Percentiles rank a stretch among this genome's conserved stretches.
Conservation (phyloP, 371 early-diverging fungal genomes). For the Apophysomyces sp. region DNA sequence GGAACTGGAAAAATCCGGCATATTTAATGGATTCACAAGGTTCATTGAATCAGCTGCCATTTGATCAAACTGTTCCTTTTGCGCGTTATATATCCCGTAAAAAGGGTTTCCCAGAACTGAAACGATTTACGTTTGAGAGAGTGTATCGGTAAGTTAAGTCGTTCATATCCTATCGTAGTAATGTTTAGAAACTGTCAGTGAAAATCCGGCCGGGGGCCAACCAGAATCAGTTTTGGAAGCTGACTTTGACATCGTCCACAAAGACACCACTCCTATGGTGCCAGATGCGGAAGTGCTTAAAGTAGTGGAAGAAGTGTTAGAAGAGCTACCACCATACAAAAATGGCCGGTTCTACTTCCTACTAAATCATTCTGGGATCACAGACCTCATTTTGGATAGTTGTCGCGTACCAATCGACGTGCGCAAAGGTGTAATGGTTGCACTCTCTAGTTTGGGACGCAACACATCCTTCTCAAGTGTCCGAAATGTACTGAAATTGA, state of each 20-base stretch:
- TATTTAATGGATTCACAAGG: constrained; percentile 83
- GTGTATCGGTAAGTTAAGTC: constrained; percentile 65
- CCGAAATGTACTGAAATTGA: constrained; percentile 58
- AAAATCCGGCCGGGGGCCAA: constrained; percentile 76
- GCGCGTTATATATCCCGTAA: constrained; percentile 81
- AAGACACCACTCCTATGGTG: constrained; percentile 64
- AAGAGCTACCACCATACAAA: constrained; percentile 72
- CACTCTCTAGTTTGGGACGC: constrained; percentile 59
- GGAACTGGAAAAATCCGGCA: constrained; percentile 69
- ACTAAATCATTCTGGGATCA: constrained; percentile 60
- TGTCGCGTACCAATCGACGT: constrained; percentile 63
- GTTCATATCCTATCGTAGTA: constrained; percentile 16
- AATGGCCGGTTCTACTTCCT: constrained; percentile 56
- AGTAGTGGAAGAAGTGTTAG: constrained; percentile 82
- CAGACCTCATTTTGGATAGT: constrained; percentile 61
- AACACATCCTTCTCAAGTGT: constrained; percentile 62
- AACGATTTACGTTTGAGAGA: constrained; percentile 85
- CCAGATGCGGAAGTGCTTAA: constrained; percentile 91
- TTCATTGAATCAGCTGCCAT: constrained; percentile 82
- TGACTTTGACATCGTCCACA: constrained; percentile 90
- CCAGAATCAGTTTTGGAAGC: constrained; percentile 80
- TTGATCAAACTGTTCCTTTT: constrained; percentile 92
- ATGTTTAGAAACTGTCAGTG: constrained; percentile 14
- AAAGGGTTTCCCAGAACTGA: constrained; percentile 69
- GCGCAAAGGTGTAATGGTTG: constrained; percentile 54